Conservation (phyloP, 768 basidiomycete genomes). For the Agaricus subrufescens region DNA sequence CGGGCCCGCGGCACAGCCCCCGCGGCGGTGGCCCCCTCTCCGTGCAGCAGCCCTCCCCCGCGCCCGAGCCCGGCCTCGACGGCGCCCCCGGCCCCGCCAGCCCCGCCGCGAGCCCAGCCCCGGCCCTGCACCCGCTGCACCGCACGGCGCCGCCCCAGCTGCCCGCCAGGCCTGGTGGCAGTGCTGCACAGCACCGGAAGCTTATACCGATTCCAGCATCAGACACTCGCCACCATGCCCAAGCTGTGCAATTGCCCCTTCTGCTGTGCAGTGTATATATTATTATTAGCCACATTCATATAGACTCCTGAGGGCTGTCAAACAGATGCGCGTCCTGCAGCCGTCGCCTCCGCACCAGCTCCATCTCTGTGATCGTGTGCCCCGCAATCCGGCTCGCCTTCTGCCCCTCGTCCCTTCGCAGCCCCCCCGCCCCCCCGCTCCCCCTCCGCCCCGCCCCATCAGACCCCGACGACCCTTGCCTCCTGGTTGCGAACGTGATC, state of each 20-base stretch:
- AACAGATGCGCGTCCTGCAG: conserved; percentile 72
- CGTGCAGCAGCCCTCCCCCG: not conserved
- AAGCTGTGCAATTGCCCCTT: conserved; percentile 25
- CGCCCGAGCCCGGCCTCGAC: not conserved
- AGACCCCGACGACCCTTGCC: conserved; percentile 14
- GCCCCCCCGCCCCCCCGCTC: not conserved
- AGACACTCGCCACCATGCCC: conserved; percentile 15
- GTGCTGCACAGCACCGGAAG: conserved; percentile 36
- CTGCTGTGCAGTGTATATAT: not conserved
- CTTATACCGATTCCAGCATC: conserved; percentile 25
- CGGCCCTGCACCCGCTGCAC: not conserved
- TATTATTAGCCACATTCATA: conserved; percentile 10
- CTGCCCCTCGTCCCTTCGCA: conserved; percentile 19
- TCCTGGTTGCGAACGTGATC: conserved; percentile 69
- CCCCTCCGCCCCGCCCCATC: conserved; percentile 8
- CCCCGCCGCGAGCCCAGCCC: not conserved
- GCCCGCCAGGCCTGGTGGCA: conserved; percentile 22
- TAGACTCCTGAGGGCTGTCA: conserved; percentile 25
- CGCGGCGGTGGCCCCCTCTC: conserved; percentile 5
- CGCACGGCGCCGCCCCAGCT: not conserved
- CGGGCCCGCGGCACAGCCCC: conserved; percentile 6
- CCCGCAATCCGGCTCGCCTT: conserved; percentile 41
- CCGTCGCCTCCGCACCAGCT: conserved; percentile 74
- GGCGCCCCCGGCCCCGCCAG: not conserved
- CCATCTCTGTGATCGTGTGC: conserved; percentile 71